Conservation (phyloP, 106 monocot species). For the Acorus calamus region DNA sequence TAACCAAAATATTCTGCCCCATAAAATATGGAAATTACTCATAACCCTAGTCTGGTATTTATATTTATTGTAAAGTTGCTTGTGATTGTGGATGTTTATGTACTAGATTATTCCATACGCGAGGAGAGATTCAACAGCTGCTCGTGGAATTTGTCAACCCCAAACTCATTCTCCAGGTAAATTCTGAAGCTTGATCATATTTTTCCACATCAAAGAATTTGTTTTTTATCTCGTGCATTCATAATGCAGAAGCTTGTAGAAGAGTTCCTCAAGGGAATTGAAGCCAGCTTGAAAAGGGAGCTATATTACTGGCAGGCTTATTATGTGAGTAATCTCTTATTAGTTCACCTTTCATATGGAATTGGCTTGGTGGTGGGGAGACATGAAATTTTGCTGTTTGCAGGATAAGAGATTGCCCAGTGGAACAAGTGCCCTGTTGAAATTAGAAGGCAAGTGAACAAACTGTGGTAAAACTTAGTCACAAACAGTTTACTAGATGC, state of each 20-base stretch:
- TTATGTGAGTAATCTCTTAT: slow-evolving; percentile 29
- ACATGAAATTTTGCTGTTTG: background rate
- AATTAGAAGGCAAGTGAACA: slow-evolving; percentile 20
- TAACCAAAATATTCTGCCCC: too few relatives aligned
- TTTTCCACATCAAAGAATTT: too few relatives aligned
- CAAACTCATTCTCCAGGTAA: slow-evolving; percentile 35
- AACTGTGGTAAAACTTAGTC: background rate
- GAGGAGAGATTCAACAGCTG: slow-evolving; percentile 28
- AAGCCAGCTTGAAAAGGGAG: slow-evolving; percentile 24
- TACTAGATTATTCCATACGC: slow-evolving; percentile 19
- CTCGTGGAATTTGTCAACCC: slow-evolving; percentile 37
- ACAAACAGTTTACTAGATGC: too few relatives aligned
- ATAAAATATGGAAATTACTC: too few relatives aligned
- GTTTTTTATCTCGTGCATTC: background rate
- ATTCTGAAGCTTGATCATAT: background rate
- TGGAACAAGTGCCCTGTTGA: slow-evolving; percentile 23
- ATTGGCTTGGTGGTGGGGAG: too few relatives aligned
- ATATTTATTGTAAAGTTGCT: too few relatives aligned
- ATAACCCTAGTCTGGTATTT: too few relatives aligned
- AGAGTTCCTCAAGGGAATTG: slow-evolving; percentile 29
- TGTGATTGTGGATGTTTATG: background rate
- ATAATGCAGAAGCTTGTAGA: slow-evolving; percentile 38
- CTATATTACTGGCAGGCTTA: slow-evolving; percentile 47
- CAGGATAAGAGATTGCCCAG: slow-evolving; percentile 25
- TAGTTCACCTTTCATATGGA: too few relatives aligned